These are phyloP conservation scores for Quercus cerris DNA, from an alignment of 306 rosid genomes.

Conservation along the genomic window DNA sequence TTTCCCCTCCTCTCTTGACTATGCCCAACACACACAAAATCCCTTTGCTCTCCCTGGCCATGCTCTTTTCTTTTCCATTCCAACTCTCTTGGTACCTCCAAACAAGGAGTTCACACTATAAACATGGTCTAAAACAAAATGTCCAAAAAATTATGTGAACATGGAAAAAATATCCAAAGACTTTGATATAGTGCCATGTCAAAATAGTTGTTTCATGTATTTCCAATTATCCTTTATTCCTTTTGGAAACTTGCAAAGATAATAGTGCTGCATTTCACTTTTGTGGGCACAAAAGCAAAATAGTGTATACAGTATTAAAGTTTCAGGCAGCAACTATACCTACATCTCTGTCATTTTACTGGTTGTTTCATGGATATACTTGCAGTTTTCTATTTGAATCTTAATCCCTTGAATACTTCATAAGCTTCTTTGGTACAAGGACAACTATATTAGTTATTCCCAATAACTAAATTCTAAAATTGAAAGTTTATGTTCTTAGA, in stretches of 20 bases:
- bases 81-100: background rate
- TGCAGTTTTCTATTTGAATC: background rate
- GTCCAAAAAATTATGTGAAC: background rate
- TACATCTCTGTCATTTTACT: background rate
- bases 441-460: conserved; percentile 1
- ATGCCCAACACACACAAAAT: background rate
- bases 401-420: background rate
- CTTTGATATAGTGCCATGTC: background rate
- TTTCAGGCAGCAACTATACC: background rate
- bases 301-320: background rate
- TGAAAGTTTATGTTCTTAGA: background rate
- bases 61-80: background rate
- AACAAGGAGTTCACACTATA: background rate
- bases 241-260: background rate
- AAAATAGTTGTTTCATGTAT: background rate
- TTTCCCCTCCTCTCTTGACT: background rate
- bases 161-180: background rate
- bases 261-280: background rate
- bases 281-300: background rate
- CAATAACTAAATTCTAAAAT: background rate
- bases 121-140: background rate
- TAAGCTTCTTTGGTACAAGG: background rate
- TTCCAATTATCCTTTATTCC: background rate
- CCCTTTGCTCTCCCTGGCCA: background rate
- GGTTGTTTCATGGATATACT: background rate